These are phyloP conservation scores for Polytrichum commune DNA, from an alignment of 225 moss, liverwort and hornwort genomes.

Conservation along the genomic window DNA sequence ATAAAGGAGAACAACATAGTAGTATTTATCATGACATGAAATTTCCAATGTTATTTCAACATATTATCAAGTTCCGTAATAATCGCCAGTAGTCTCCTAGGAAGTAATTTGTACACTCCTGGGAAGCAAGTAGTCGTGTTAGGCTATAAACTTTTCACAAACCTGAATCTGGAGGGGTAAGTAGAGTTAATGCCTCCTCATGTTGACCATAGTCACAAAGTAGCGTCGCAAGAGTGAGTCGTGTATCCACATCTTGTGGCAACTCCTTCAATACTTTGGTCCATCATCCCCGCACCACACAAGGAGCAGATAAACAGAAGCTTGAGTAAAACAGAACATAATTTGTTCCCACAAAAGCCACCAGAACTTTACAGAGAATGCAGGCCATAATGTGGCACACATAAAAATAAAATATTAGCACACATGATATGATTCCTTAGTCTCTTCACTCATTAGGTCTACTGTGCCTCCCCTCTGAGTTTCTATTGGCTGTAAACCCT, in stretches of 20 bases:
- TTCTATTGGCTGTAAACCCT: no score
- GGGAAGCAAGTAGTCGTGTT: not conserved
- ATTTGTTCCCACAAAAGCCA: not conserved
- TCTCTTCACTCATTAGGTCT: no score
- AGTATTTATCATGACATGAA: no score
- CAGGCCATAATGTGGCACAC: no score
- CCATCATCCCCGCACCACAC: slow-evolving; percentile 14
- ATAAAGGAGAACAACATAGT: no score
- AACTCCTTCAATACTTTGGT: slow-evolving; percentile 71
- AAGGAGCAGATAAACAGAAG: not conserved
- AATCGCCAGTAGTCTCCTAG: no score
- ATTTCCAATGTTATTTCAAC: no score
- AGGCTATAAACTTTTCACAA: not conserved
- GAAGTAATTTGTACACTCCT: not conserved
- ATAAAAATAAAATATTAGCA: no score
- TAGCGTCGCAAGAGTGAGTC: slow-evolving; percentile 72
- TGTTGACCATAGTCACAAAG: slow-evolving; percentile 47
- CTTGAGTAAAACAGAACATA: slow-evolving; percentile 4
- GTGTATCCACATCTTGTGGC: slow-evolving; percentile 77
- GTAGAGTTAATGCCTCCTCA: slow-evolving; percentile 67
- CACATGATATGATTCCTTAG: no score
- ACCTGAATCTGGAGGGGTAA: slow-evolving; percentile 74
- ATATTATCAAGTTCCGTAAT: no score
- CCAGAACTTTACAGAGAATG: not conserved
- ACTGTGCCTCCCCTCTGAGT: no score